Evolutionary conservation across 2,329 filamentous ascomycete species (phyloP).

Genomic region (Paramyrothecium sp.): DNA sequence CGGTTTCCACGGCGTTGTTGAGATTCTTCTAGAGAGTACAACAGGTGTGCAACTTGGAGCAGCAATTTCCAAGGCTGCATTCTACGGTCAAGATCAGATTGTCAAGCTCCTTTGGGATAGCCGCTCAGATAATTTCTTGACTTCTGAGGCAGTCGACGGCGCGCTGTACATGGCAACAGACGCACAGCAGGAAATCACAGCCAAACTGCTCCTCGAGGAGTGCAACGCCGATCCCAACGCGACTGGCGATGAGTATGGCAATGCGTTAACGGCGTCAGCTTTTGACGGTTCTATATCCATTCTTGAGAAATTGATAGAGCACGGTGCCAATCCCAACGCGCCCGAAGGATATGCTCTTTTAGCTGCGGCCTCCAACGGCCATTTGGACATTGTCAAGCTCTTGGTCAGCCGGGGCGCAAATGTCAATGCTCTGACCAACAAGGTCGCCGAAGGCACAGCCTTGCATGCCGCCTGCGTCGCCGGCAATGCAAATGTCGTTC

Average conservation of each 20-base stretch:
- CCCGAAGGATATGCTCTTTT: background rate
- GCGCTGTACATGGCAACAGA: background rate
- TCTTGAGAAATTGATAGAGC: background rate
- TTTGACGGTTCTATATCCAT: background rate
- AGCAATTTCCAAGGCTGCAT: slow-evolving; percentile 3
- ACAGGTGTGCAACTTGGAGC: slow-evolving; percentile 3
- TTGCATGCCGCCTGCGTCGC: background rate
- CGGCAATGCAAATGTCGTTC: background rate
- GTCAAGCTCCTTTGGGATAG: background rate
- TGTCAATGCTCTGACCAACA: background rate
- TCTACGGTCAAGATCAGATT: background rate
- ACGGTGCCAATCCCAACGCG: background rate
- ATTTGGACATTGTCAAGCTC: background rate
- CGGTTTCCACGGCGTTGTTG: slow-evolving; percentile 4
- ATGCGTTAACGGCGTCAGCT: background rate
- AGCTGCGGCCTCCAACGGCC: background rate
- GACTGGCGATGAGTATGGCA: background rate
- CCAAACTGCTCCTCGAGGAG: background rate
- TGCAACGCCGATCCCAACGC: background rate
- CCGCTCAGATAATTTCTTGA: background rate
- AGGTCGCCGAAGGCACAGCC: background rate
- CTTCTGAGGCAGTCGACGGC: background rate
- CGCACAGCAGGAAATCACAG: background rate
- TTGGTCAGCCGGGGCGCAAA: background rate
- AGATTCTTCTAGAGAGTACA: slow-evolving; percentile 2